Base-by-base conservation (phyloP, 257 asterid genomes). In the Osmanthus fragrans region DNA sequence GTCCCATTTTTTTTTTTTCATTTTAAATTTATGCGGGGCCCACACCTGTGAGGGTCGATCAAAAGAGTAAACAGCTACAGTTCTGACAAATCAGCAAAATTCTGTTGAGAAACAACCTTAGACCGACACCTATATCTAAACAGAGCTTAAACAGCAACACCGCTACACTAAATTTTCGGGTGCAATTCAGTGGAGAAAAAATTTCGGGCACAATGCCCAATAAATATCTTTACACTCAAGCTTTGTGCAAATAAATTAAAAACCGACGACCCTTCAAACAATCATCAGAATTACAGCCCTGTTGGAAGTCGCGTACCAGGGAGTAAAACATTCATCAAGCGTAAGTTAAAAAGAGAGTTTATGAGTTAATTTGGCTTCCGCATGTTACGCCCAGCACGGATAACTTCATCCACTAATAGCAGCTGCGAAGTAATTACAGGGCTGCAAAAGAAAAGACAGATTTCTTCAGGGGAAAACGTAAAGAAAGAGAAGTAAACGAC, bases 381-480 rank as follows among this genome's bases (percentile, higher is more conserved):
- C 98, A 94, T 94, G 88, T 94, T 94, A 73, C 98, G 98, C 29
- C 98, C 98, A 66, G 98, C 97, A 37, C 98, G 97, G 63, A 94
- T 94, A 32, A 92, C 97, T 87, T 94, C 98, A 75, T 94, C 98
- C 74, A 94, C 98, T 12, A 94, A 92, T 74, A 94, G 92, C 89
- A 94, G 84, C 83, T 94, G 98, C 42, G 96, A 90, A 54, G 97
- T 92, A 63, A 94, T 94, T 47, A 92, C 98, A 33, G 98, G 98
- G 73, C 98, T 94, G 97, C 90, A 85, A 64, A 34, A 77, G 30
- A 51, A 67, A 32, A 70, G 25, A 74, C 13, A n/a, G 23, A 40
- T n/a, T 27, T 49, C 71, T 73, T 56, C 63, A 78, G 72, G 33
- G 39, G 42, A 76, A 11, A 70, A 4, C 40, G 32, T 42, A 68